Evolutionary conservation across 345 rosid species (phyloP).

Genomic region (Zanthoxylum bungeanum): DNA sequence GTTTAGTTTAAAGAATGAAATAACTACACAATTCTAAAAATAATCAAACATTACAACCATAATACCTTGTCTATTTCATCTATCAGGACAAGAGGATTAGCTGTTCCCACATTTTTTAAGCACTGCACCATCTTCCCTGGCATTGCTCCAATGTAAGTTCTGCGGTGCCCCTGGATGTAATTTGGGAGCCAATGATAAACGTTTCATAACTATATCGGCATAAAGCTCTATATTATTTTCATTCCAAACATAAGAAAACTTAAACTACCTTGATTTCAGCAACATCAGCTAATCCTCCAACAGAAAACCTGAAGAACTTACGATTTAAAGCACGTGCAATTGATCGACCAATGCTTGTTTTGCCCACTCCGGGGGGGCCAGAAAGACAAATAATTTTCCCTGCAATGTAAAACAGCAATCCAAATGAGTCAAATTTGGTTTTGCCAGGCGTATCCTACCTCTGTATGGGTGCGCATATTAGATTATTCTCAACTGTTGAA

Average conservation of each 20-base stretch:
- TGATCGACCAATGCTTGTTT: constrained; percentile 98
- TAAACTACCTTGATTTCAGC: constrained; percentile 94
- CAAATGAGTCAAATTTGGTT: not conserved
- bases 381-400: constrained; percentile 99
- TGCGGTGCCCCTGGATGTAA: constrained; percentile 85
- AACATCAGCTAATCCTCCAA: constrained; percentile 97
- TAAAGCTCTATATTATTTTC: not conserved
- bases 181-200: constrained; percentile 21
- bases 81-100: constrained; percentile 96
- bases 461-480: too few relatives aligned
- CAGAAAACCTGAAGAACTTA: constrained; percentile 93
- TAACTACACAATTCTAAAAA: constrained; percentile 5
- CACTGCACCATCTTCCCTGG: constrained; percentile 99
- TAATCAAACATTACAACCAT: constrained; percentile 4
- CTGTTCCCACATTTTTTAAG: constrained; percentile 95
- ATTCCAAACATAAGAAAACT: constrained; percentile 1
- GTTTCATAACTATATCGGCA: not conserved
- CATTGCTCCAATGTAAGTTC: constrained; percentile 99
- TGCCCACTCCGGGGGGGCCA: constrained; percentile 99
- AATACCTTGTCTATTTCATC: constrained; percentile 99
- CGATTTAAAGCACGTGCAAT: constrained; percentile 97
- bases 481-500: not conserved
- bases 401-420: constrained; percentile 34
- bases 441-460: not conserved
- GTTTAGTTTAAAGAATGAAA: not conserved